phyloP scores from a whole-genome alignment of 345 rosid genomes.

The Syzygium aqueum region DNA sequence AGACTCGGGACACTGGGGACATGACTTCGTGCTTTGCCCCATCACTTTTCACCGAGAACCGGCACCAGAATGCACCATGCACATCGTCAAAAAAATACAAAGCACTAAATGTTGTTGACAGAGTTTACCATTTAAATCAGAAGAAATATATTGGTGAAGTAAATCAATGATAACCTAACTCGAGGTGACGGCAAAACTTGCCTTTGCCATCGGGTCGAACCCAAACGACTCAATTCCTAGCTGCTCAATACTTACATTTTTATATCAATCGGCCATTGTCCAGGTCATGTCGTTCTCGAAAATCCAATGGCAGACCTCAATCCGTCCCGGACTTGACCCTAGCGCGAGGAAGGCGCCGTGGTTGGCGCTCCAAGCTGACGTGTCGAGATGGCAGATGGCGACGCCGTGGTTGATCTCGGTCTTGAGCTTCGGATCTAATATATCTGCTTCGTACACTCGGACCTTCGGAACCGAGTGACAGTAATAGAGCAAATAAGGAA shows the following conservation, averaged over 20 bases:
- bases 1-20: background rate
- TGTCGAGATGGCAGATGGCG: conserved; percentile 82
- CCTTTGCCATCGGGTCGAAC: background rate
- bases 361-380: conserved; percentile 67
- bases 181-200: too few species aligned
- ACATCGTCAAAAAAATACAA: background rate
- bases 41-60: background rate
- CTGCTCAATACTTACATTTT: background rate
- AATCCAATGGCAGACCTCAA: conserved; percentile 88
- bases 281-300: conserved; percentile 84
- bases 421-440: conserved; percentile 39
- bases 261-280: conserved; percentile 28
- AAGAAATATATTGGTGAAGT: too few species aligned
- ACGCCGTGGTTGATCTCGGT: conserved; percentile 62
- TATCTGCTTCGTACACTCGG: conserved; percentile 69
- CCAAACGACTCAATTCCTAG: background rate
- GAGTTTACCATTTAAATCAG: background rate
- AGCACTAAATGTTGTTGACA: background rate
- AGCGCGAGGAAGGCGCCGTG: conserved; percentile 74
- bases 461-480: conserved; percentile 93
- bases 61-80: background rate
- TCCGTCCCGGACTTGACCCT: conserved; percentile 68
- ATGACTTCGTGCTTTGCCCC: background rate
- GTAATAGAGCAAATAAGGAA: conserved; percentile 70
- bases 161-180: background rate